Percentiles rank a stretch among this genome's conserved stretches.
These are phyloP conservation scores for Solanum hybrid DNA, from an alignment of 305 asterid genomes.

Conservation along the genomic window DNA sequence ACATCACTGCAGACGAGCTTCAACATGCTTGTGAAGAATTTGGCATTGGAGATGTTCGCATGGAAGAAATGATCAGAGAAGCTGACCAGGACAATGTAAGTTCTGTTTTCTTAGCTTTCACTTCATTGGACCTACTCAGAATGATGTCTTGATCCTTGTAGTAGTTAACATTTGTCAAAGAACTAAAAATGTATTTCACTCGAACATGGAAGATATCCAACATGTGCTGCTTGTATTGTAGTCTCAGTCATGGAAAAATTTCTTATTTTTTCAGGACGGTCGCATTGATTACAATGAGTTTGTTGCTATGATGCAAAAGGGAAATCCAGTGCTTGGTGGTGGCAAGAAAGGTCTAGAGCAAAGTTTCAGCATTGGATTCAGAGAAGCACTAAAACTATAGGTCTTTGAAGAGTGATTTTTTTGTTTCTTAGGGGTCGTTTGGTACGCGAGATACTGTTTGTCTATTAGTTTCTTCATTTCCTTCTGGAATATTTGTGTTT, in stretches of 20 bases:
- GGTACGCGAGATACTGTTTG: not conserved
- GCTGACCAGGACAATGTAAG: conserved; percentile 90
- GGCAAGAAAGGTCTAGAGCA: conserved; percentile 59
- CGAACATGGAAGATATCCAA: not conserved
- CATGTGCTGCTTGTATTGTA: not conserved
- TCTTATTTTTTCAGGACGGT: conserved; percentile 53
- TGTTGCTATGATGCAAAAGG: conserved; percentile 95
- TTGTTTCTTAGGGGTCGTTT: not conserved
- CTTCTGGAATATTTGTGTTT: not conserved
- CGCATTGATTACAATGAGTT: conserved; percentile 88
- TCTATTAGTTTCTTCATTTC: not conserved
- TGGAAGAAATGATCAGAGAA: conserved; percentile 88
- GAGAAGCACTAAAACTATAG: conserved; percentile 59
- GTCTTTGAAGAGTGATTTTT: not conserved
- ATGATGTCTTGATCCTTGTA: not conserved
- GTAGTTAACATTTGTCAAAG: not conserved
- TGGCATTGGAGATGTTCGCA: conserved; percentile 68
- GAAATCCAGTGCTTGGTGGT: conserved; percentile 51
- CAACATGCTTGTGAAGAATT: conserved; percentile 86
- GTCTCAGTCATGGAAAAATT: not conserved
- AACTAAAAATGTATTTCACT: not conserved
- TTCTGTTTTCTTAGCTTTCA: not conserved
- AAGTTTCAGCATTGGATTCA: conserved; percentile 76
- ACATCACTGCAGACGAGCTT: conserved; percentile 82
- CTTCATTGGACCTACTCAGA: not conserved